Evolutionary conservation across 1,284 basidiomycete species (phyloP), one percentile per base, ranked within the genome.

Genomic region (Megacollybia platyphylla): DNA sequence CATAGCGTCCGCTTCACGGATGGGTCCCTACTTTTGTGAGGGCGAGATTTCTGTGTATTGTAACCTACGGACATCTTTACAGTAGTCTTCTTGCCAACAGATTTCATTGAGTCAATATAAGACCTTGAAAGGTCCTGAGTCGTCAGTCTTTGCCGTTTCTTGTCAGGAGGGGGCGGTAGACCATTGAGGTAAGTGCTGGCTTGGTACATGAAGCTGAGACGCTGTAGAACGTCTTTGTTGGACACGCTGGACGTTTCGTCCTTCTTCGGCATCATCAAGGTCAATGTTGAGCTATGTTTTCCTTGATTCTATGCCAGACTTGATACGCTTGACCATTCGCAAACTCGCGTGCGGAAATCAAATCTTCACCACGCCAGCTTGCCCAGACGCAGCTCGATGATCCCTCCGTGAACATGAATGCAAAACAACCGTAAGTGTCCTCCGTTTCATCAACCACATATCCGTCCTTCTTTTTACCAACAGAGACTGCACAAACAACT

Each of bases 151-250:
- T 51, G 46, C 47, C 48, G 55, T 37, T 48, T 46, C 43, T 29
- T 51, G 24, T 34, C 31, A 40, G 36, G 18, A 39, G 39, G 11
- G 38, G 39, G 31, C 20, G 43, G 46, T 34, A 77, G 55, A 13
- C 61, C 63, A 43, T 70, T 68, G 31, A 89, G 60, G 49, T 82
- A 77, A 4, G 73, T 64, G 51, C 82, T 79, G 26, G 86, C 84
- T 61, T 89, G 87, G 54, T 86, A 87, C 26, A 89, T 70, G 56
- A 86, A 90, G 60, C 83, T 88, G 48, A 89, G 68, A 20, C 87
- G 71, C 54, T 89, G 87, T 27, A 87, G 69, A 31, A 83, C 73
- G 53, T 89, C 87, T 30, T 76, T 65, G 54, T 85, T 85, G 3
- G 68, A 15, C 15, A 15, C 10, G 31, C 31, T 34, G 31, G 31